phyloP scores from a whole-genome alignment of 192 early-diverging fungal species.

The Mortierella alpina region DNA sequence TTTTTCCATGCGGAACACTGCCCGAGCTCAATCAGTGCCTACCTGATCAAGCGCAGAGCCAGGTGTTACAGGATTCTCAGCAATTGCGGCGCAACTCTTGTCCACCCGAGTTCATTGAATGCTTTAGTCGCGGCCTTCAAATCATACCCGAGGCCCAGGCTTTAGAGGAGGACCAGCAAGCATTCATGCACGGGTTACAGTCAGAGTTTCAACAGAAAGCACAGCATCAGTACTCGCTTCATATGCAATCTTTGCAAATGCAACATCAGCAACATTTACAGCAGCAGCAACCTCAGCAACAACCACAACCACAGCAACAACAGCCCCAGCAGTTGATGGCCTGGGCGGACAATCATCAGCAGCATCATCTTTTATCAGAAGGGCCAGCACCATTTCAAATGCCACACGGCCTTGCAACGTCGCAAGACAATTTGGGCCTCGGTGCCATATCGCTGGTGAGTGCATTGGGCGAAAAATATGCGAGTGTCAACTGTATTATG shows the following conservation, averaged over 20 bases:
- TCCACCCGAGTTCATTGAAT: slow-evolving; percentile 20
- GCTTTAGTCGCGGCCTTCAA: slow-evolving; percentile 9
- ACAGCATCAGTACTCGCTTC: neutral
- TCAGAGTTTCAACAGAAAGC: neutral
- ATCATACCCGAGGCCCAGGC: neutral
- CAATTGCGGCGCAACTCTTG: slow-evolving; percentile 30
- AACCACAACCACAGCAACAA: neutral
- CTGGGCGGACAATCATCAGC: neutral
- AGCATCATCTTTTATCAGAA: neutral
- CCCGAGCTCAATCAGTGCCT: neutral
- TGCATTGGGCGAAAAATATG: too few relatives aligned
- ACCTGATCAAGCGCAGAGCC: neutral
- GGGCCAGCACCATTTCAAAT: too few relatives aligned
- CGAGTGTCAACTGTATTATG: too few relatives aligned
- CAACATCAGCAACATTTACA: slow-evolving; percentile 8
- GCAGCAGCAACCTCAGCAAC: neutral
- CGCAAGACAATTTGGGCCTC: too few relatives aligned
- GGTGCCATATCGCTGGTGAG: too few relatives aligned
- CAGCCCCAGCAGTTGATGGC: neutral
- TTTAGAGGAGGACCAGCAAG: neutral
- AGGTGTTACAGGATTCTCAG: neutral
- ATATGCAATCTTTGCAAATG: neutral
- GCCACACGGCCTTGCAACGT: too few relatives aligned
- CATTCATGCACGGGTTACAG: slow-evolving; percentile 12
- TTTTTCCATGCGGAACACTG: neutral